Base-by-base conservation (phyloP, 805 yeast genomes). In the Zygosaccharomyces gambellarensis region DNA sequence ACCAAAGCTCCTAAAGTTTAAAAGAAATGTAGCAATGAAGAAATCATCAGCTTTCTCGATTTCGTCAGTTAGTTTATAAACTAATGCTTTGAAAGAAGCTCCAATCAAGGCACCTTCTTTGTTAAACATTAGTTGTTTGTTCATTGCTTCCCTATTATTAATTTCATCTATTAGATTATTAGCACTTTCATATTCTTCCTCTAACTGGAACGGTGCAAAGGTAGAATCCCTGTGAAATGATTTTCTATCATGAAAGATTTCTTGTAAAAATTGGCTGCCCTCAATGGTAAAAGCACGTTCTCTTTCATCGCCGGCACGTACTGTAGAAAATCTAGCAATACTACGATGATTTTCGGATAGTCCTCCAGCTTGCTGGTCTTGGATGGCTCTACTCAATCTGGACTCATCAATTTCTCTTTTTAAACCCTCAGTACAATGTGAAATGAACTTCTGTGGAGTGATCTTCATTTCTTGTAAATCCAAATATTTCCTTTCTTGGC, bases 1-100 rank as follows among this genome's bases (percentile, higher is more conserved):
- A 0, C 90, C 78, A 67, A 84, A 90, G 48, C 80, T 78, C 58
- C 90, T 76, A 69, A 85, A 89, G 38, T 87, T 83, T 47, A 88
- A 71, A 70, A 90, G 81, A 60, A 90, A 87, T 0, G 94, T 80
- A 0, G 94, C 80, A 2, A 80, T 73, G 51, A 84, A 80, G 59
- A 85, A 82, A 49, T 80, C 80, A 50, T 81, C 86, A 1, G 89
- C 85, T 12, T 83, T 82, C 17, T 65, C 57, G 31, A 68, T 52
- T 59, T 85, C 92, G 64, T 85, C 84, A 0, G 90, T 85, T 44
- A 85, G 66, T 22, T 86, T 73, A 57, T 72, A 77, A 3, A 86
- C 79, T 49, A 86, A 70, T 0, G 88, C 86, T 55, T 81, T 78
- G 63, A 85, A 83, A 0, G 90, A 83, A 2, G 87, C 85, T 11